Percentiles rank a stretch among this genome's conserved stretches.
phyloP scores from a whole-genome alignment of 73 alveolate species.

The Tetrahymena malaccensis region DNA sequence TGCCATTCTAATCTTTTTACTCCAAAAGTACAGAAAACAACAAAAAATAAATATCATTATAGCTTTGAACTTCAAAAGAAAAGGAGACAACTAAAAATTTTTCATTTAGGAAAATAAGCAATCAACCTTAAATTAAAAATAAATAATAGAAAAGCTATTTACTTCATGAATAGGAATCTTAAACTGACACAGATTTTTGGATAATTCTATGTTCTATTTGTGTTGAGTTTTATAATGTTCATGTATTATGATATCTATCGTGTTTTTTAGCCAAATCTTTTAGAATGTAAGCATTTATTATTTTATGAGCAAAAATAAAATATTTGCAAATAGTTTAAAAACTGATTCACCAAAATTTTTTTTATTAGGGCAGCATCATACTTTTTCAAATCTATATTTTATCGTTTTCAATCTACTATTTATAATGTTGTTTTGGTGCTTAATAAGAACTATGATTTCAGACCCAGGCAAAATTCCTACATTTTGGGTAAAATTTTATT shows the following conservation, averaged over 20 bases:
- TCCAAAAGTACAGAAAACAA: background rate
- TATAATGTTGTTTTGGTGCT: conserved; percentile 78
- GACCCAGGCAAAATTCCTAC: conserved; percentile 96
- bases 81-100: background rate
- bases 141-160: too few species aligned
- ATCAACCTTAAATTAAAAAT: background rate
- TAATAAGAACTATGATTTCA: conserved; percentile 78
- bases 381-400: background rate
- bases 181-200: background rate
- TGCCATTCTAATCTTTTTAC: background rate
- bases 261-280: background rate
- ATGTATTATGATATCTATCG: background rate
- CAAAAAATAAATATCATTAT: background rate
- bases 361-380: background rate
- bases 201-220: background rate
- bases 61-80: too few species aligned
- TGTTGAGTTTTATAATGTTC: background rate
- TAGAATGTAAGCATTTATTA: background rate
- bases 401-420: background rate
- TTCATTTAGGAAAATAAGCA: background rate
- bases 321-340: background rate
- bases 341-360: background rate
- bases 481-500: background rate
- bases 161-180: background rate
- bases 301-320: background rate